Evolutionary conservation across 345 rosid species (phyloP).

Genomic region (Raphanus raphanistrum): DNA sequence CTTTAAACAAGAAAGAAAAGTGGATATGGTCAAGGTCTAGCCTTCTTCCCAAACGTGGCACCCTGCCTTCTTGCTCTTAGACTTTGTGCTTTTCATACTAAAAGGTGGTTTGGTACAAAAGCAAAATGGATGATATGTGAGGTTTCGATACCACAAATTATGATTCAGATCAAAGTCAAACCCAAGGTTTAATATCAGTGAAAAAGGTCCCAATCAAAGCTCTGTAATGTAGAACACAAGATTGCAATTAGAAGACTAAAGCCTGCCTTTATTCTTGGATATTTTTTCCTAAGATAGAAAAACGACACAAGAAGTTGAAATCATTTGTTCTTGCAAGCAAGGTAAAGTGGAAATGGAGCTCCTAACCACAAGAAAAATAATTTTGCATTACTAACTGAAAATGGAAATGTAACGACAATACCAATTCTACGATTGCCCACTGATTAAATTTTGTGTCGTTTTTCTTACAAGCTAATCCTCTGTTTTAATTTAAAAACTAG

Average conservation of each 20-base stretch:
- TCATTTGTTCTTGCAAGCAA: background rate
- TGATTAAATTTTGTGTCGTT: background rate
- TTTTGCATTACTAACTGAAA: background rate
- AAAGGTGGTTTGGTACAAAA: background rate
- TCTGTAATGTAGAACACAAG: background rate
- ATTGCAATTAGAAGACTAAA: background rate
- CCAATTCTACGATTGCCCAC: background rate
- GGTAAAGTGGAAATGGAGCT: background rate
- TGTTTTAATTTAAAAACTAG: too few relatives aligned
- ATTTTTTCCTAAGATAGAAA: background rate
- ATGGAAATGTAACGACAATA: background rate
- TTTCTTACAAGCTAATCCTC: background rate
- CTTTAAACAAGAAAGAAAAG: too few relatives aligned
- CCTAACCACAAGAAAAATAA: background rate
- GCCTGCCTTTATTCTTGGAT: background rate
- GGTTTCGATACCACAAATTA: background rate
- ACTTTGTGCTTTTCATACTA: background rate
- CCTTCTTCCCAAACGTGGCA: too few relatives aligned
- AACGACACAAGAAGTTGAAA: background rate
- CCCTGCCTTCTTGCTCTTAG: too few relatives aligned
- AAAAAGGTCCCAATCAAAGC: background rate
- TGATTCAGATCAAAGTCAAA: background rate
- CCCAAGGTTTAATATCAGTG: background rate
- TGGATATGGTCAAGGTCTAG: too few relatives aligned
- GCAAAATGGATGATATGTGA: background rate